Evolutionary conservation across 2,329 filamentous ascomycete species (phyloP), one percentile per base, ranked within the genome.

Genomic region (Alternaria gansuensis): DNA sequence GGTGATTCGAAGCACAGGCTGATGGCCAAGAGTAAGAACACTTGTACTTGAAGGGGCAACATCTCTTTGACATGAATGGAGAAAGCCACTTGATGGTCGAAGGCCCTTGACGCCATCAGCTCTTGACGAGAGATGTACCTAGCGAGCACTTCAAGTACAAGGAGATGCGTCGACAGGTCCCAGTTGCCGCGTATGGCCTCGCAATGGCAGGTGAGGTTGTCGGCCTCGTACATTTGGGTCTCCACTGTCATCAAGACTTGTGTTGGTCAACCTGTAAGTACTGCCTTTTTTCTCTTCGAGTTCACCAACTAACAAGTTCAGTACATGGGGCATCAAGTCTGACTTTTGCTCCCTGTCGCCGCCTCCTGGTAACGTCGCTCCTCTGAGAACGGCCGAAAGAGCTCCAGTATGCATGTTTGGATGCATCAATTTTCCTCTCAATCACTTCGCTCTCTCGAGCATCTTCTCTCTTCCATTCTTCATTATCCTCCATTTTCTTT

Each of bases 341-440:
- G 31, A 36, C 46, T 51, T 24, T 51, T 17, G 48, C 28, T 40
- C 34, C 36, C 14, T 23, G 24, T 39, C 21, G 31, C 48, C 34
- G 6, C 48, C 36, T 51, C 34, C 48, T 39, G 48, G 48, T 39
- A 51, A 40, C 48, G 48, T 5, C 36, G 9, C 23, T 24, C 36
- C 23, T 37, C 14, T 9, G 45, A 31, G 21, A 36, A 50, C 46
- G 46, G 46, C 46, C 26, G 23, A 50, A 13, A 10, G 46, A 50
- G 46, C 46, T 50, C 46, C 46, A 50, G 46, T 50, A 36, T 3
- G 9, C 45, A 36, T 33, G 33, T 34, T 24, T 21, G 3, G 29
- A 11, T n/a, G n/a, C 44, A 48, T 39, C 21, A 17, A 23, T 11
- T 10, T 10, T 39, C 6, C 9, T 39, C 21, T 10, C 36, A 23